A percentile compares a stretch with the other conserved stretches of the same genome.
Evolutionary conservation across 169 alveolate species (phyloP).

Genomic region (Theileria equi): DNA sequence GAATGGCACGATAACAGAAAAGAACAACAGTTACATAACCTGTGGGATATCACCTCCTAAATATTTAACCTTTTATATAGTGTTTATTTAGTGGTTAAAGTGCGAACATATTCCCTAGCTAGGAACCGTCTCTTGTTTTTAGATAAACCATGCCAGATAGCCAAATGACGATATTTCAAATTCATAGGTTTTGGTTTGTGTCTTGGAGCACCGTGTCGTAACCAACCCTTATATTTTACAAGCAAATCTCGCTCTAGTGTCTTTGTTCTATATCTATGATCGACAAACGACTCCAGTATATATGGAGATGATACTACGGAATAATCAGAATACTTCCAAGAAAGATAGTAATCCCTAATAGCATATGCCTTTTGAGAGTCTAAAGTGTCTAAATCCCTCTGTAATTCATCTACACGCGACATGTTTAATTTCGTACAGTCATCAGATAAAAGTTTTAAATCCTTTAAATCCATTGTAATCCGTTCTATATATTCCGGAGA

Average conservation of each 20-base stretch:
- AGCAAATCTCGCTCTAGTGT: conserved; percentile 51
- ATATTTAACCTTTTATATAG: not conserved
- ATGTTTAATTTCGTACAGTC: conserved; percentile 44
- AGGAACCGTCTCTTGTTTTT: conserved; percentile 37
- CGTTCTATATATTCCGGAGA: conserved; percentile 22
- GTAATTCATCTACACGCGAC: conserved; percentile 43
- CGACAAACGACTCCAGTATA: conserved; percentile 31
- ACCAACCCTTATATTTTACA: conserved; percentile 45
- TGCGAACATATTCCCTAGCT: conserved; percentile 32
- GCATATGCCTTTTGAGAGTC: conserved; percentile 59
- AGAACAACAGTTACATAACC: conserved; percentile 2
- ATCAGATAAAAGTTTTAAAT: conserved; percentile 29
- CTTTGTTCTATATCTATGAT: conserved; percentile 47
- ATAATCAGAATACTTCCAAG: conserved; percentile 41
- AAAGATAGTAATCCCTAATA: conserved; percentile 47
- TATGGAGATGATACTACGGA: conserved; percentile 21
- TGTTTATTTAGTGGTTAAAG: not conserved
- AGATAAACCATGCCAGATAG: conserved; percentile 50
- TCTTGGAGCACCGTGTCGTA: conserved; percentile 53
- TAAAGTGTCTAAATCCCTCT: conserved; percentile 35
- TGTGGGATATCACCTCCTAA: conserved; percentile 4
- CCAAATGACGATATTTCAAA: conserved; percentile 28
- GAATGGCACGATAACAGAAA: conserved; percentile 20
- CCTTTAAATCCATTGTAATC: conserved; percentile 21
- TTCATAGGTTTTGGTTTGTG: conserved; percentile 40